phyloP scores from a whole-genome alignment of 176 grass and related monocot species.

The Zea luxurians region DNA sequence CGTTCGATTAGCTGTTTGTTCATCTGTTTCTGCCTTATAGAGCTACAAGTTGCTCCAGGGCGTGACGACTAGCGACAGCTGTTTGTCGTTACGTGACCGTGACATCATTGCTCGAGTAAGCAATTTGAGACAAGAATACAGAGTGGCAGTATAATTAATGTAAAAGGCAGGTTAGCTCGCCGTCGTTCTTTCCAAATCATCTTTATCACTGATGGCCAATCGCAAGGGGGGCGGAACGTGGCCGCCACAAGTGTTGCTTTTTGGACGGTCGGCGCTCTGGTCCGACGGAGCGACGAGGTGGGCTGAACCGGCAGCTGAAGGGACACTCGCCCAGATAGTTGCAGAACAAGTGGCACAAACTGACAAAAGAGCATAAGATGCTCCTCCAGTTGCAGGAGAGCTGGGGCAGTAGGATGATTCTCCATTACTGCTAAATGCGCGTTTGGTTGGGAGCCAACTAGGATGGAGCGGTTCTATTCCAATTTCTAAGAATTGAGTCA shows the following conservation, averaged over 20 bases:
- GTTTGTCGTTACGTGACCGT: background rate
- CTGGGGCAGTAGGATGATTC: background rate
- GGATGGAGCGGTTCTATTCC: no score
- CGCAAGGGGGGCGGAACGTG: background rate
- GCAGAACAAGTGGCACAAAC: slow-evolving; percentile 15
- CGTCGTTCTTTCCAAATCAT: background rate
- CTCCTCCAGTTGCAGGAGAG: background rate
- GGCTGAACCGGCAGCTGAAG: slow-evolving; percentile 8
- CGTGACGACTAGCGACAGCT: background rate
- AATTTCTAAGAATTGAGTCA: no score
- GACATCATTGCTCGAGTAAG: slow-evolving; percentile 27
- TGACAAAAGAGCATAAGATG: background rate
- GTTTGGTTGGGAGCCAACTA: no score
- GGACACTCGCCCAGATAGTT: background rate
- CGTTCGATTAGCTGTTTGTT: background rate
- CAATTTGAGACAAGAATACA: no score
- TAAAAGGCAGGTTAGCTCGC: no score
- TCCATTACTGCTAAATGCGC: background rate
- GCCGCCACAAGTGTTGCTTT: background rate
- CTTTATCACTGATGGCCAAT: background rate
- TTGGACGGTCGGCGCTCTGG: background rate
- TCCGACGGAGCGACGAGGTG: background rate
- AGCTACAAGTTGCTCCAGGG: background rate
- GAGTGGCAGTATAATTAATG: no score
- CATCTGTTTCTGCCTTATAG: background rate